Conservation (phyloP, 2,329 filamentous ascomycete genomes). For the Fusarium keratoplasticum region DNA sequence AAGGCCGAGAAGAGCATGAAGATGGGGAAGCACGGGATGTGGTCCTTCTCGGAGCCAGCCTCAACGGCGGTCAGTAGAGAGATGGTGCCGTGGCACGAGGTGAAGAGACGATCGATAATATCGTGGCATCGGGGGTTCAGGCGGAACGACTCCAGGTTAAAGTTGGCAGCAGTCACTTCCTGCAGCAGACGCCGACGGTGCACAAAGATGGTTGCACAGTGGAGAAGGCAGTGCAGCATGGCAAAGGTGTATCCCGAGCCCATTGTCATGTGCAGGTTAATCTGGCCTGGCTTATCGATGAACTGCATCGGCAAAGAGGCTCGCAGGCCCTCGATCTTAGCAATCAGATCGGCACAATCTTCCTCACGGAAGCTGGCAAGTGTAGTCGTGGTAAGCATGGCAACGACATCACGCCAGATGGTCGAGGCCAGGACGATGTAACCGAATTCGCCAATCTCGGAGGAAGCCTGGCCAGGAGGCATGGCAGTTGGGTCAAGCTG, state of each 20-base stretch:
- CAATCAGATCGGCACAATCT: slow-evolving; percentile 62
- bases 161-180: slow-evolving; percentile 64
- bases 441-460: slow-evolving; percentile 70
- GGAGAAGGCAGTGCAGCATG: slow-evolving; percentile 71
- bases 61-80: slow-evolving; percentile 67
- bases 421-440: slow-evolving; percentile 71
- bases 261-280: slow-evolving; percentile 73
- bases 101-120: slow-evolving; percentile 67
- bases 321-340: slow-evolving; percentile 67
- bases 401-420: slow-evolving; percentile 71
- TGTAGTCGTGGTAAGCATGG: slow-evolving; percentile 68
- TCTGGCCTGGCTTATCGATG: slow-evolving; percentile 70
- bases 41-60: slow-evolving; percentile 67
- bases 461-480: slow-evolving; percentile 52
- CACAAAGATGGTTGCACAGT: slow-evolving; percentile 71
- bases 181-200: slow-evolving; percentile 70
- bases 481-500: slow-evolving; percentile 52
- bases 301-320: slow-evolving; percentile 68
- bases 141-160: slow-evolving; percentile 66
- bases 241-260: slow-evolving; percentile 72
- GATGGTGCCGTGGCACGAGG: slow-evolving; percentile 69
- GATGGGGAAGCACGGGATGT: slow-evolving; percentile 70
- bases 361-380: slow-evolving; percentile 65
- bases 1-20: slow-evolving; percentile 74
- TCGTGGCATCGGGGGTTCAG: slow-evolving; percentile 62